Base-by-base conservation (phyloP, 2,329 filamentous ascomycete species). In the Zymoseptoria passerinii region DNA sequence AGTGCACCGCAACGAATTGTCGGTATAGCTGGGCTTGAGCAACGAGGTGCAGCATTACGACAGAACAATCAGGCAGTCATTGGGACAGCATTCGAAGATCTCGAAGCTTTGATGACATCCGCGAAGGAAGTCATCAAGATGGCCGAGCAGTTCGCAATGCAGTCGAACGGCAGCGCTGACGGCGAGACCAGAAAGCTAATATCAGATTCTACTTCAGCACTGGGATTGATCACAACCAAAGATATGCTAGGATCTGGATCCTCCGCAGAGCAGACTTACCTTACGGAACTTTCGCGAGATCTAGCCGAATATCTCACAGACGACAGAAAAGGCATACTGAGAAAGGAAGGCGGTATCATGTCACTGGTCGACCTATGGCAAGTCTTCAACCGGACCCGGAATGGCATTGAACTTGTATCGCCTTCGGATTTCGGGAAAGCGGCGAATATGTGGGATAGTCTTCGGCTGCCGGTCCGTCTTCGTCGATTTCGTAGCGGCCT, bases 81-180 rank as follows among this genome's bases (percentile, higher is more conserved):
- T 63, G 92, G 92, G 27, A 91, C 84, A 64, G 92, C 94, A 0
- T 99, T 99, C 68, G 92, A 96, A 71, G 94, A 99, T 69, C 82
- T 99, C 0, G 92, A 97, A 71, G 92, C 94, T 3, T 80, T 99
- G 44, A 99, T 97, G 92, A 90, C 92, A 2, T 96, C 92, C 3
- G 94, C 94, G 4, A 96, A 97, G 71, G 90, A 99, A 71, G 90
- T 99, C 53, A 87, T 97, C 54, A 90, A 91, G 4, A 84, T 99
- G 49, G 94, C 94, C 0, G 92, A 97, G 73, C 85, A 85, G 16
- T 92, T 97, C 66, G 86, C 90, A 1, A 80, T 84, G 10, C 88
- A 92, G 68, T 73, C 75, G 58, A 75, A 78, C 19, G 83, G 81
- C 20, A 81, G 79, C n/a, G 81, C 73, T 48, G 72, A 70, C 48